These are phyloP conservation scores for Cucumis cinereus DNA, from an alignment of 306 rosid genomes.

Conservation along the genomic window DNA sequence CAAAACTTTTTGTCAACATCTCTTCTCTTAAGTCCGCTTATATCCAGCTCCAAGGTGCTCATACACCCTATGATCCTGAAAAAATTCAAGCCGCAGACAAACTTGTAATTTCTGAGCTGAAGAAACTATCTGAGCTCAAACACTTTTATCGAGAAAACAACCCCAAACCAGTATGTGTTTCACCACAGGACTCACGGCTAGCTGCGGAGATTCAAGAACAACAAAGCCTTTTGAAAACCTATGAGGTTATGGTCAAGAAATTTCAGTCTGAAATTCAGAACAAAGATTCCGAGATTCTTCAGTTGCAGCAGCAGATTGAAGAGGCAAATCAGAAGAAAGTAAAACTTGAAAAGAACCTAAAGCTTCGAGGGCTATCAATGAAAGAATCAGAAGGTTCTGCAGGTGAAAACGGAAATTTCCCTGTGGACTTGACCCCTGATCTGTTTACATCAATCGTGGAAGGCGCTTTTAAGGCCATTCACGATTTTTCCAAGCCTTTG, in stretches of 20 bases:
- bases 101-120: slow-evolving; percentile 84
- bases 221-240: slow-evolving; percentile 87
- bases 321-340: slow-evolving; percentile 77
- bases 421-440: slow-evolving; percentile 73
- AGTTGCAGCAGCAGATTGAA: slow-evolving; percentile 84
- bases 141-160: slow-evolving; percentile 93
- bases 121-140: slow-evolving; percentile 86
- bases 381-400: slow-evolving; percentile 62
- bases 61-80: slow-evolving; percentile 96
- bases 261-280: slow-evolving; percentile 98
- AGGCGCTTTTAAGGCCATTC: slow-evolving; percentile 80
- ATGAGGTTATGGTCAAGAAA: slow-evolving; percentile 98
- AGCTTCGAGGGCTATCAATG: slow-evolving; percentile 82
- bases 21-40: slow-evolving; percentile 87
- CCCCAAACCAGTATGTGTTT: slow-evolving; percentile 81
- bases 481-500: slow-evolving; percentile 93
- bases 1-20: slow-evolving; percentile 68
- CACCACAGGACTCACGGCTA: slow-evolving; percentile 95
- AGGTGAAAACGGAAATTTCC: slow-evolving; percentile 53
- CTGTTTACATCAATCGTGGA: slow-evolving; percentile 74
- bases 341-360: slow-evolving; percentile 83
- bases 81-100: slow-evolving; percentile 89
- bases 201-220: slow-evolving; percentile 99
- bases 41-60: slow-evolving; percentile 96
- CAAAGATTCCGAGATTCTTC: slow-evolving; percentile 84